These are phyloP conservation scores for Diphasiastrum complanatum DNA, from an alignment of 83 land plant species.

Conservation along the genomic window DNA sequence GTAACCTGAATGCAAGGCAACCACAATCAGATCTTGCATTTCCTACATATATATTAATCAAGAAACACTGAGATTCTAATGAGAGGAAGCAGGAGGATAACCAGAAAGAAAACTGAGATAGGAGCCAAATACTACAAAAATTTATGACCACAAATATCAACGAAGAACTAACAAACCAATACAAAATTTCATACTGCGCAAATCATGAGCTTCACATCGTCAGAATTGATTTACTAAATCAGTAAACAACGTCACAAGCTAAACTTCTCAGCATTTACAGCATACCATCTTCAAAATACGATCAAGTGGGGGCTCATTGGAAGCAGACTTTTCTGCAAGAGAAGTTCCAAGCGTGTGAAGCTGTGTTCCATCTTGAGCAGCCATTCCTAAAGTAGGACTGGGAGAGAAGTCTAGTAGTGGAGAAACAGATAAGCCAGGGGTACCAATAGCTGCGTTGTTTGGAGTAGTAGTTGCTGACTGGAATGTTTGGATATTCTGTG, in stretches of 20 bases:
- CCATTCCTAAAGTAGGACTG: constrained; percentile 6
- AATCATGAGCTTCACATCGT: too few relatives aligned
- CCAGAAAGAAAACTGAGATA: too few relatives aligned
- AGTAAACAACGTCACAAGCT: neutral
- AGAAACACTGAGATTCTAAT: too few relatives aligned
- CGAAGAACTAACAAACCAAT: too few relatives aligned
- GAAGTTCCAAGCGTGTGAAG: neutral
- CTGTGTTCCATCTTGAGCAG: constrained; percentile 15
- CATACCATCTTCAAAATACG: constrained; percentile 16
- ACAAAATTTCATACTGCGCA: too few relatives aligned
- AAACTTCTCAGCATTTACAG: neutral
- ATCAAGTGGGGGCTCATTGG: constrained; percentile 15
- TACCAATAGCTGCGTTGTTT: constrained; percentile 3
- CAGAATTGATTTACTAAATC: neutral
- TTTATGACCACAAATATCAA: too few relatives aligned
- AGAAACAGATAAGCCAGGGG: constrained; percentile 21
- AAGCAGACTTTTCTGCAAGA: constrained; percentile 4
- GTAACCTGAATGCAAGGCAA: too few relatives aligned
- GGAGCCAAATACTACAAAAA: too few relatives aligned
- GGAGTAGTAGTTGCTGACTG: constrained; percentile 26
- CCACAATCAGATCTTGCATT: too few relatives aligned
- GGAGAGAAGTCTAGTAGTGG: constrained; percentile 15
- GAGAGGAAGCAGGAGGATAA: too few relatives aligned
- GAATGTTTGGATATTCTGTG: constrained; percentile 34
- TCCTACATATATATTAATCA: too few relatives aligned